phyloP scores from a whole-genome alignment of 169 alveolate species.

The Fabrea salina region DNA sequence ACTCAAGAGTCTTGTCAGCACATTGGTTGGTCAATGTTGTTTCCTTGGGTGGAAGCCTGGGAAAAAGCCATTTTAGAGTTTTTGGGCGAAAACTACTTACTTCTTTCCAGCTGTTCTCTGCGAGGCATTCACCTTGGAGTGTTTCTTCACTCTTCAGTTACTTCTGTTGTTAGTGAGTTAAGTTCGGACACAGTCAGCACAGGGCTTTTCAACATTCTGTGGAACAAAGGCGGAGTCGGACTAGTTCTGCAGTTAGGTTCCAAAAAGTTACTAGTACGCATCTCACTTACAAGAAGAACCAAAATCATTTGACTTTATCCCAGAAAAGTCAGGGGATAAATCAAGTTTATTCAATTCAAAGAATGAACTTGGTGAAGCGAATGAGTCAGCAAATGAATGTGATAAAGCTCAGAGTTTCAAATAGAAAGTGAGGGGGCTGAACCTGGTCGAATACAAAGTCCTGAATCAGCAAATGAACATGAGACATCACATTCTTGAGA shows the following conservation, averaged over 20 bases:
- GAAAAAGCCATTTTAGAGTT: background rate
- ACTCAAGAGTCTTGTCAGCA: slow-evolving; percentile 11
- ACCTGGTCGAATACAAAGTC: too few species aligned
- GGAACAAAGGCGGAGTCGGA: slow-evolving; percentile 33
- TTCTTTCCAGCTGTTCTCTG: background rate
- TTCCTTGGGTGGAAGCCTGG: background rate
- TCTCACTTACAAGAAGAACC: too few species aligned
- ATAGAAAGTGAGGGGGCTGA: too few species aligned
- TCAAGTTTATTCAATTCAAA: too few species aligned
- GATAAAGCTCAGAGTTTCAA: too few species aligned
- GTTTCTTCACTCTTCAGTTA: background rate
- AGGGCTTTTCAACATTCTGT: background rate
- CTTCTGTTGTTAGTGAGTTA: background rate
- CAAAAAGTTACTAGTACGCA: background rate
- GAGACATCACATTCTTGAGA: too few species aligned
- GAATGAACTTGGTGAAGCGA: too few species aligned
- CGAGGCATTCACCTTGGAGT: slow-evolving; percentile 9
- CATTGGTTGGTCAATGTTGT: background rate
- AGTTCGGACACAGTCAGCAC: background rate
- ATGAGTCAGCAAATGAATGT: too few species aligned
- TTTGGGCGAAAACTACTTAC: background rate
- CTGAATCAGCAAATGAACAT: too few species aligned
- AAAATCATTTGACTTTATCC: too few species aligned
- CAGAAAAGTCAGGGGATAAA: too few species aligned
- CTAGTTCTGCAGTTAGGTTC: background rate